Conservation (phyloP, 1,139 yeast species). For the Pneumocystis murina region DNA sequence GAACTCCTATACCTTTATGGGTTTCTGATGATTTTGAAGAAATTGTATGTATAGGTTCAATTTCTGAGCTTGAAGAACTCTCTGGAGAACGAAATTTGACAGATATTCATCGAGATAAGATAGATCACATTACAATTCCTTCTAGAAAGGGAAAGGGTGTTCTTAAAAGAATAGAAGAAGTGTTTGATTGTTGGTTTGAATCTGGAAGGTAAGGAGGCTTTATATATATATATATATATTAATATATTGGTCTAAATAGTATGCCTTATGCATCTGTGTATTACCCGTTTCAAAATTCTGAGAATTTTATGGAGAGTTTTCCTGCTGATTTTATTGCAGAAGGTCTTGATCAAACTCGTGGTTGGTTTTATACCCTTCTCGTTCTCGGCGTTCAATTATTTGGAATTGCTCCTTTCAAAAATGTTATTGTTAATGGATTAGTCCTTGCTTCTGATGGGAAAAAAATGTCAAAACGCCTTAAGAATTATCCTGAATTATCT, state of each 20-base stretch:
- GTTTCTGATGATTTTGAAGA: conserved; percentile 86
- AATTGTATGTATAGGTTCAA: conserved; percentile 81
- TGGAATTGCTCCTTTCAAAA: conserved; percentile 82
- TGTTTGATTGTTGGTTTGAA: conserved; percentile 99
- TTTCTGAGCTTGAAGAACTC: conserved; percentile 67
- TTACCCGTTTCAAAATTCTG: conserved; percentile 82
- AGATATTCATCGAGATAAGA: conserved; percentile 85
- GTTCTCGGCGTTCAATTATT: conserved; percentile 92
- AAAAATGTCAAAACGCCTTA: conserved; percentile 96
- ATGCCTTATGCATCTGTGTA: conserved; percentile 98
- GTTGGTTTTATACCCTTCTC: conserved; percentile 96
- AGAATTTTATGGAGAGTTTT: conserved; percentile 53
- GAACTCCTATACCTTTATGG: conserved; percentile 98
- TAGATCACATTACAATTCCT: conserved; percentile 85
- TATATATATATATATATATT: background rate
- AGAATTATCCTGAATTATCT: conserved; percentile 93
- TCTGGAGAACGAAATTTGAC: conserved; percentile 69
- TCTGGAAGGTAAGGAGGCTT: conserved; percentile 41
- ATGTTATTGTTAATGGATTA: conserved; percentile 91
- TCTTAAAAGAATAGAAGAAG: conserved; percentile 86
- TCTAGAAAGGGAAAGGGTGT: conserved; percentile 80
- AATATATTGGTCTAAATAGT: conserved; percentile 25
- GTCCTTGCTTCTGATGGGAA: conserved; percentile 96
- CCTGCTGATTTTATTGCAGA: conserved; percentile 97
- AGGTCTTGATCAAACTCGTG: conserved; percentile 99